These are phyloP conservation scores for Plantago major DNA, from an alignment of 257 asterid genomes.

Conservation along the genomic window DNA sequence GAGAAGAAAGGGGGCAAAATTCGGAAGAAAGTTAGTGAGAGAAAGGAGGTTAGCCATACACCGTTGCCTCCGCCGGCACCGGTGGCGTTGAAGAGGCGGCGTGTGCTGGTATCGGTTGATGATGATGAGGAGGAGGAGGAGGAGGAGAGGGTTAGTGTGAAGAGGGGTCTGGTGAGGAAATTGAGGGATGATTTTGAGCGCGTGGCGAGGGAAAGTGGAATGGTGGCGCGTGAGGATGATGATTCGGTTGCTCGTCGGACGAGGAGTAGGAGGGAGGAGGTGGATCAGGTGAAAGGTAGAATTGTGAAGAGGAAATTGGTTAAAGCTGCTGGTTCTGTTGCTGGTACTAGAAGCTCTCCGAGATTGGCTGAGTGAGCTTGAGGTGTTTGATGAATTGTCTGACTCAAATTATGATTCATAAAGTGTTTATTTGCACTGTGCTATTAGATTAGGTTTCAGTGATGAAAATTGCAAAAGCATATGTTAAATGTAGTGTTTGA, in stretches of 20 bases:
- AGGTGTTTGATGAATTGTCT: constrained; percentile 28
- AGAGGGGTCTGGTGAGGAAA: too few relatives aligned
- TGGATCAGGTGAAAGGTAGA: too few relatives aligned
- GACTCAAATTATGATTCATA: constrained; percentile 9
- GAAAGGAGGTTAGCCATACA: constrained; percentile 2
- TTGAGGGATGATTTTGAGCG: constrained; percentile 73
- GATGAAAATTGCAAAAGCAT: not conserved
- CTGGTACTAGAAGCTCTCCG: constrained; percentile 58
- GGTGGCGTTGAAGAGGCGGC: constrained; percentile 58
- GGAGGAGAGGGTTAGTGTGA: constrained; percentile 20
- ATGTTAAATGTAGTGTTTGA: not conserved
- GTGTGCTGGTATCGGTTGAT: constrained; percentile 42
- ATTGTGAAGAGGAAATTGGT: constrained; percentile 23
- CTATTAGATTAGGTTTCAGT: not conserved
- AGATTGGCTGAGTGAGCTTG: constrained; percentile 33
- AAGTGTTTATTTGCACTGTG: not conserved
- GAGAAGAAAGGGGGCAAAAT: not conserved
- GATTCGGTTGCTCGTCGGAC: constrained; percentile 25
- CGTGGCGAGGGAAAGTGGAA: constrained; percentile 54
- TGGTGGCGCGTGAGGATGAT: constrained; percentile 7
- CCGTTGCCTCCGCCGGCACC: constrained; percentile 76
- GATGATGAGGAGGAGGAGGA: constrained; percentile 40
- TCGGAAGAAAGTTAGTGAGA: not conserved
- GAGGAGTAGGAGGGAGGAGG: constrained; percentile 22
- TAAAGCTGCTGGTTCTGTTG: constrained; percentile 27